phyloP scores from a whole-genome alignment of 495 filamentous ascomycete species.

The Paragyromitra xinjiangensis region DNA sequence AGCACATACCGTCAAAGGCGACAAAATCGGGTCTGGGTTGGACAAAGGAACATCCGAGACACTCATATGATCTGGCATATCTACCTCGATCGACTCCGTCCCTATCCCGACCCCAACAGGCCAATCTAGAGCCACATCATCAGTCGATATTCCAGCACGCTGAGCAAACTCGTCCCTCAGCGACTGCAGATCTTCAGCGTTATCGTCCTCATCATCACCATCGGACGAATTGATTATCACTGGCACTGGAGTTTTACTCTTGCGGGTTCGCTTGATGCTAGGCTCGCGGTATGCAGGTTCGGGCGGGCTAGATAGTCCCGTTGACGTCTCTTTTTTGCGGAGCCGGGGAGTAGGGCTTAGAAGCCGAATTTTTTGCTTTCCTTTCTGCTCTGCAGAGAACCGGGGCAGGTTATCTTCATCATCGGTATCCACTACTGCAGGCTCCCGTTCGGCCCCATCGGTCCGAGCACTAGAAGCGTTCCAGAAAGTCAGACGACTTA shows the following conservation, averaged over 20 bases:
- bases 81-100: constrained; percentile 10
- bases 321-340: too few relatives aligned
- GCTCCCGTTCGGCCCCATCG: neutral
- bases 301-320: neutral
- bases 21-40: neutral
- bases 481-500: neutral
- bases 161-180: neutral
- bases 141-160: neutral
- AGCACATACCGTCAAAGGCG: neutral
- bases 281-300: neutral
- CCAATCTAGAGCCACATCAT: constrained; percentile 9
- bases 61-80: constrained; percentile 13
- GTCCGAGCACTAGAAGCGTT: neutral
- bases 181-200: neutral
- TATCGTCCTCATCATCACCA: constrained; percentile 21
- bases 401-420: neutral
- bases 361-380: neutral
- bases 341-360: neutral
- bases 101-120: constrained; percentile 27
- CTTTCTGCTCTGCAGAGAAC: neutral
- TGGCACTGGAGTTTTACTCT: neutral
- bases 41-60: constrained; percentile 5
- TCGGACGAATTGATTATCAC: constrained; percentile 17
- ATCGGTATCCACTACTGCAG: neutral
- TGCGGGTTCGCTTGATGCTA: neutral